These are phyloP conservation scores for Ustilago vetiveriae DNA, from an alignment of 1,284 basidiomycete genomes.

Conservation along the genomic window DNA sequence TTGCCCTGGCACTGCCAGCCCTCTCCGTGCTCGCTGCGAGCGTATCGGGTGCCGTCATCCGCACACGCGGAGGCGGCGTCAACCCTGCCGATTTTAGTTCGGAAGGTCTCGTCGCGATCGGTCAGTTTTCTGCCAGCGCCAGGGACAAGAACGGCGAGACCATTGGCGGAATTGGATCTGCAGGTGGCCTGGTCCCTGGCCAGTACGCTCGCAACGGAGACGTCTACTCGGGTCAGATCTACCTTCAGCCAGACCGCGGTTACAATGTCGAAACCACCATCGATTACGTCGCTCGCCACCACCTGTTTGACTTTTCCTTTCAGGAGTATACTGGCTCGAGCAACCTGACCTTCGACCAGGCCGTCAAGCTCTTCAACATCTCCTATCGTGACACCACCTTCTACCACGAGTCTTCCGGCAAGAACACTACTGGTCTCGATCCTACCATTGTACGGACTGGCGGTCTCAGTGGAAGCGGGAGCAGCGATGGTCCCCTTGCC, in stretches of 20 bases:
- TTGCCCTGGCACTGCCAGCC: slow-evolving; percentile 16
- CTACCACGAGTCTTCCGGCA: slow-evolving; percentile 70
- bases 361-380: slow-evolving; percentile 72
- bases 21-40: slow-evolving; percentile 4
- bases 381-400: slow-evolving; percentile 73
- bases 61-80: slow-evolving; percentile 19
- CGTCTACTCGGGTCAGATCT: slow-evolving; percentile 70
- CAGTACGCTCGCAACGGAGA: slow-evolving; percentile 25
- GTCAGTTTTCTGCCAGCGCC: slow-evolving; percentile 58
- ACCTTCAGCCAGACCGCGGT: slow-evolving; percentile 73
- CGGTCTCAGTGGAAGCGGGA: slow-evolving; percentile 20
- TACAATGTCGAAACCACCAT: slow-evolving; percentile 70
- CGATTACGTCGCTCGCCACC: slow-evolving; percentile 74
- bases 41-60: slow-evolving; percentile 19
- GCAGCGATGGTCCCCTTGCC: slow-evolving; percentile 55
- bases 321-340: slow-evolving; percentile 69
- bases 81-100: slow-evolving; percentile 54
- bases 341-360: slow-evolving; percentile 72
- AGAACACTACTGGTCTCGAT: slow-evolving; percentile 75
- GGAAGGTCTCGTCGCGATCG: slow-evolving; percentile 67
- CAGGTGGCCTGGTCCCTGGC: slow-evolving; percentile 39
- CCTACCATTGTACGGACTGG: slow-evolving; percentile 70
- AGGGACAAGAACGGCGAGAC: slow-evolving; percentile 65
- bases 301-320: slow-evolving; percentile 74
- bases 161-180: slow-evolving; percentile 65